phyloP scores from a whole-genome alignment of 345 rosid species.

The Corchorus olitorius region DNA sequence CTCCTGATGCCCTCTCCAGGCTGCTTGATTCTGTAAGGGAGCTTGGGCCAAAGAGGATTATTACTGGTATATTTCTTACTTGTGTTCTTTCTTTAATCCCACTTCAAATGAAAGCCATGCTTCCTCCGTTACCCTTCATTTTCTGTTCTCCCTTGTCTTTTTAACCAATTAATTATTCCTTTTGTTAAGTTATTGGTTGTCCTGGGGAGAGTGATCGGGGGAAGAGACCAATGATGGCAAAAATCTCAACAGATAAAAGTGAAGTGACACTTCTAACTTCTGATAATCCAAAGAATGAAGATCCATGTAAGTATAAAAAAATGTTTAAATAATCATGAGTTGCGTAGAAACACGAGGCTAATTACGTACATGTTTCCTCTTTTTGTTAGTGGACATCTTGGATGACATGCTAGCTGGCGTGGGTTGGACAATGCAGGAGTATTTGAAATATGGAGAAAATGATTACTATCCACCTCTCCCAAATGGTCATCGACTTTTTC shows the following conservation, averaged over 20 bases:
- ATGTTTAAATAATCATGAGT: not conserved
- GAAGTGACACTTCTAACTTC: slow-evolving; percentile 93
- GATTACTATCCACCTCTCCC: slow-evolving; percentile 91
- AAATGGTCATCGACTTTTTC: slow-evolving; percentile 86
- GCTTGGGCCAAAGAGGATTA: slow-evolving; percentile 80
- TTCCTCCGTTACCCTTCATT: not conserved
- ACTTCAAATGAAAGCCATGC: not conserved
- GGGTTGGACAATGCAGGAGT: slow-evolving; percentile 95
- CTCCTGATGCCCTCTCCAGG: slow-evolving; percentile 84
- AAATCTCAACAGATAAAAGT: slow-evolving; percentile 87
- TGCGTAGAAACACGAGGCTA: slow-evolving; percentile 11
- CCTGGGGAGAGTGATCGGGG: slow-evolving; percentile 81
- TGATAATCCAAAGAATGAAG: slow-evolving; percentile 86
- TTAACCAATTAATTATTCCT: slow-evolving; percentile 13
- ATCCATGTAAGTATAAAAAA: slow-evolving; percentile 61
- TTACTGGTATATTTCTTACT: slow-evolving; percentile 64
- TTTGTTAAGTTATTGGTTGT: slow-evolving; percentile 73
- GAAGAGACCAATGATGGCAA: slow-evolving; percentile 83
- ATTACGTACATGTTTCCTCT: slow-evolving; percentile 22
- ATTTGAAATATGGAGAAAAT: slow-evolving; percentile 81
- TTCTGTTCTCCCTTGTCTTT: not conserved
- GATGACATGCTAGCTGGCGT: slow-evolving; percentile 94
- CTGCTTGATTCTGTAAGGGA: slow-evolving; percentile 87
- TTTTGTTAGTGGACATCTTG: slow-evolving; percentile 81
- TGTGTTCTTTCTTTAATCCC: not conserved